A percentile compares a stretch with the other conserved stretches of the same genome.
Conservation (phyloP, 2,329 filamentous ascomycete species). For the Dactylellina haptotyla region DNA sequence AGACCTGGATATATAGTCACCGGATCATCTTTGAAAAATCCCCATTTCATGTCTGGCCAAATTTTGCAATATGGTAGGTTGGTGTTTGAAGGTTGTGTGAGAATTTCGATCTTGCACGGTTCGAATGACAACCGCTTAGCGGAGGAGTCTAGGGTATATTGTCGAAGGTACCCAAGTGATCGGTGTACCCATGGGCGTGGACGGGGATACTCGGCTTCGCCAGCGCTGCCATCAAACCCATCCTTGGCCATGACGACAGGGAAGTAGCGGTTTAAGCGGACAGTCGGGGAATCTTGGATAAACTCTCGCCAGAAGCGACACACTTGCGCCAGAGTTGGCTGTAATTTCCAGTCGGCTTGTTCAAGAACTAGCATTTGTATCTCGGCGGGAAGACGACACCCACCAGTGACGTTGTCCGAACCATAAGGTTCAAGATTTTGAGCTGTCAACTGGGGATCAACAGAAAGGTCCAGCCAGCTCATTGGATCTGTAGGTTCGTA, state of each 20-base stretch:
- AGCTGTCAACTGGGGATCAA: not conserved
- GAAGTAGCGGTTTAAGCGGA: constrained; percentile 34
- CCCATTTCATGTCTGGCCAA: constrained; percentile 34
- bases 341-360: constrained; percentile 22
- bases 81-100: not conserved
- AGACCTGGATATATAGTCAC: constrained; percentile 23
- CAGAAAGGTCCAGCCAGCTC: no score
- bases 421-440: no score
- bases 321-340: constrained; percentile 22
- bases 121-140: not conserved
- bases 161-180: constrained; percentile 19
- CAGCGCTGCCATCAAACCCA: constrained; percentile 29
- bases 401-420: not conserved
- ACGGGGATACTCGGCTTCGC: constrained; percentile 16
- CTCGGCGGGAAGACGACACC: constrained; percentile 7
- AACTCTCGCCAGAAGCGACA: constrained; percentile 36
- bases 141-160: constrained; percentile 4
- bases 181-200: constrained; percentile 34
- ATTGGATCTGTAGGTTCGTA: no score
- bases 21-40: constrained; percentile 25
- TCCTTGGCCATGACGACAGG: constrained; percentile 15
- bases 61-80: constrained; percentile 7
- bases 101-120: constrained; percentile 20
- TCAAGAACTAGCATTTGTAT: constrained; percentile 30
- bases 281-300: constrained; percentile 11